A percentile compares a stretch with the other conserved stretches of the same genome.
Evolutionary conservation across 225 moss, liverwort and hornwort species (phyloP).

Genomic region (Pseudisothecium myosuroides): DNA sequence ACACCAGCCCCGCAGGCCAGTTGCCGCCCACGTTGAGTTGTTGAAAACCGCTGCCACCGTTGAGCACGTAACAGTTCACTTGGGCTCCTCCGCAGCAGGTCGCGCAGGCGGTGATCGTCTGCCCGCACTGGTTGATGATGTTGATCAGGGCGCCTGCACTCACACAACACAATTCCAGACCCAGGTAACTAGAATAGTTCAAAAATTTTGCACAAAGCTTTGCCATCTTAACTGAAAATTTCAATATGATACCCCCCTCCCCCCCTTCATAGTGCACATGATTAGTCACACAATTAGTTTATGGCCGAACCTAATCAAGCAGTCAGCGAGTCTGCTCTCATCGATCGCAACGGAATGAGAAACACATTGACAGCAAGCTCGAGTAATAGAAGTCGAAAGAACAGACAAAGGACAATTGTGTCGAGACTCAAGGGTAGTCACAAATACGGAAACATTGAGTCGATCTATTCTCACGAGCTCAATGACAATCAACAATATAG

Average conservation of each 20-base stretch:
- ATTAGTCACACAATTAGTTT: too few relatives aligned
- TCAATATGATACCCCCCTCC: not conserved
- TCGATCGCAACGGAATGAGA: not conserved
- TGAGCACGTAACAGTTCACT: constrained; percentile 13
- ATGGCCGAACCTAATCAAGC: too few relatives aligned
- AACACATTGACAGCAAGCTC: not conserved
- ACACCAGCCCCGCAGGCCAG: constrained; percentile 34
- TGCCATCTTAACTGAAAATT: not conserved
- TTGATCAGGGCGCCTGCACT: constrained; percentile 10
- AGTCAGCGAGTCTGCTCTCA: not conserved
- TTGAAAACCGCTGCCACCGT: not conserved
- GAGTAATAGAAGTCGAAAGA: too few relatives aligned
- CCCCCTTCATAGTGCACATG: not conserved
- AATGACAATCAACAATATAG: not conserved
- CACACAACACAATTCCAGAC: not conserved
- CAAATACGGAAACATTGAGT: not conserved
- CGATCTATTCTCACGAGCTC: not conserved
- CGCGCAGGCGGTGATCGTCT: constrained; percentile 11
- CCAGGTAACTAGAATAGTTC: not conserved
- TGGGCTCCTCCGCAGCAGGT: constrained; percentile 4
- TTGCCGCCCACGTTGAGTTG: constrained; percentile 8
- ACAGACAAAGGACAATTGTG: not conserved
- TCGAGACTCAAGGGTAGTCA: not conserved
- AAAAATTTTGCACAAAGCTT: not conserved
- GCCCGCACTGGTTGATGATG: constrained; percentile 25